These are phyloP conservation scores for Paulownia fortunei DNA, from an alignment of 257 asterid genomes.

Conservation along the genomic window DNA sequence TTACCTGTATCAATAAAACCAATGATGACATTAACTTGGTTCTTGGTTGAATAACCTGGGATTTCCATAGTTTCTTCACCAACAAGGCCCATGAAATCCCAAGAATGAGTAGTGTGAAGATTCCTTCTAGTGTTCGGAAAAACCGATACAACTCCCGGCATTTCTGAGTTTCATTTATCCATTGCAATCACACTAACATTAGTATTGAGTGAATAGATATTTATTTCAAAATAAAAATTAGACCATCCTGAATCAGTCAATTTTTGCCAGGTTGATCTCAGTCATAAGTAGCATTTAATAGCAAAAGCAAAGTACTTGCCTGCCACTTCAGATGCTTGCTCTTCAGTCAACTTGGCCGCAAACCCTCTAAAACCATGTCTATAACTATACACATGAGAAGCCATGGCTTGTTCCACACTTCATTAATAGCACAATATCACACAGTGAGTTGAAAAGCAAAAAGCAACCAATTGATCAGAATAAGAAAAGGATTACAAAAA, in stretches of 20 bases:
- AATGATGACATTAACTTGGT: conserved; percentile 87
- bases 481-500: background rate
- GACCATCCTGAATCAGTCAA: background rate
- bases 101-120: conserved; percentile 96
- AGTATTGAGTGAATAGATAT: background rate
- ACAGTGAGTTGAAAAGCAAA: conserved; percentile 21
- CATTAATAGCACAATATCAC: conserved; percentile 26
- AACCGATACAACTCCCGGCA: conserved; percentile 94
- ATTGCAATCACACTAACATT: conserved; percentile 22
- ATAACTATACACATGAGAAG: conserved; percentile 86
- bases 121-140: conserved; percentile 80
- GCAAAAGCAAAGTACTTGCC: conserved; percentile 45
- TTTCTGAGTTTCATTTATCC: conserved; percentile 60
- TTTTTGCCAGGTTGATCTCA: conserved; percentile 12
- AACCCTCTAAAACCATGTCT: conserved; percentile 92
- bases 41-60: conserved; percentile 90
- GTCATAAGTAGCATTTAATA: conserved; percentile 30
- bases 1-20: conserved; percentile 96
- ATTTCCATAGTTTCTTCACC: conserved; percentile 89
- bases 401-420: conserved; percentile 82
- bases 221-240: background rate
- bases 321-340: conserved; percentile 81
- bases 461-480: background rate
- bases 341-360: conserved; percentile 89
- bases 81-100: conserved; percentile 97